phyloP scores from a whole-genome alignment of 1,284 basidiomycete genomes.

The Cryptococcus neoformans region DNA sequence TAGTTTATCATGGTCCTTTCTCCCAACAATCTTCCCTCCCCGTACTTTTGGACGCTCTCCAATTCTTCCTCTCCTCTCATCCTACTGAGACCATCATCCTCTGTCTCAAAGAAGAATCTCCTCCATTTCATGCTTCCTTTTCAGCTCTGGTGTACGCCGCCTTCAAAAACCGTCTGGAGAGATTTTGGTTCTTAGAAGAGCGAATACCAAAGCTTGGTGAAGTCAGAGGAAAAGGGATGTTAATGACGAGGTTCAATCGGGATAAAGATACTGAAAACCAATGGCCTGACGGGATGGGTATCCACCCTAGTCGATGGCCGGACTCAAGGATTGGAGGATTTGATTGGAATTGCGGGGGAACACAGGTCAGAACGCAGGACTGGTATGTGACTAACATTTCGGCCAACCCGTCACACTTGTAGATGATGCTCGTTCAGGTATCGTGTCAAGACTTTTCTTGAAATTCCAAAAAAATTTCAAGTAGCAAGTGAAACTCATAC shows the following conservation, averaged over 20 bases:
- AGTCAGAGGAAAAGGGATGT: slow-evolving; percentile 72
- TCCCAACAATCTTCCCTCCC: slow-evolving; percentile 66
- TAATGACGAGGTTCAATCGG: slow-evolving; percentile 70
- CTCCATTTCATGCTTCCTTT: slow-evolving; percentile 52
- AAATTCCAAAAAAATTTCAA: slow-evolving; percentile 71
- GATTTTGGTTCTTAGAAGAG: slow-evolving; percentile 72
- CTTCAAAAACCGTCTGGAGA: slow-evolving; percentile 57
- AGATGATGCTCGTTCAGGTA: slow-evolving; percentile 47
- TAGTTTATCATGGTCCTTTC: slow-evolving; percentile 72
- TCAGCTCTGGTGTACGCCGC: slow-evolving; percentile 64
- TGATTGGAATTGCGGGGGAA: slow-evolving; percentile 59
- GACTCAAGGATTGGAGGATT: slow-evolving; percentile 69
- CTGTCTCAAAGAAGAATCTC: slow-evolving; percentile 78
- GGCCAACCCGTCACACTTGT: too few relatives aligned
- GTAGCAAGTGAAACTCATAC: slow-evolving; percentile 40
- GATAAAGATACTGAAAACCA: slow-evolving; percentile 59
- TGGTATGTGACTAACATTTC: slow-evolving; percentile 52
- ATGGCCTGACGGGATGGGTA: slow-evolving; percentile 58
- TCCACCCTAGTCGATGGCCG: slow-evolving; percentile 78
- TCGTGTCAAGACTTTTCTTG: slow-evolving; percentile 65
- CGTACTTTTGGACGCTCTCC: slow-evolving; percentile 58
- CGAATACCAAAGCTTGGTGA: slow-evolving; percentile 72
- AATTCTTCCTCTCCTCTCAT: slow-evolving; percentile 63
- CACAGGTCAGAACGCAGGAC: slow-evolving; percentile 69
- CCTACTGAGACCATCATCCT: slow-evolving; percentile 71